Conservation (phyloP, 2,329 filamentous ascomycete genomes). For the Aspergillus calidoustus region DNA sequence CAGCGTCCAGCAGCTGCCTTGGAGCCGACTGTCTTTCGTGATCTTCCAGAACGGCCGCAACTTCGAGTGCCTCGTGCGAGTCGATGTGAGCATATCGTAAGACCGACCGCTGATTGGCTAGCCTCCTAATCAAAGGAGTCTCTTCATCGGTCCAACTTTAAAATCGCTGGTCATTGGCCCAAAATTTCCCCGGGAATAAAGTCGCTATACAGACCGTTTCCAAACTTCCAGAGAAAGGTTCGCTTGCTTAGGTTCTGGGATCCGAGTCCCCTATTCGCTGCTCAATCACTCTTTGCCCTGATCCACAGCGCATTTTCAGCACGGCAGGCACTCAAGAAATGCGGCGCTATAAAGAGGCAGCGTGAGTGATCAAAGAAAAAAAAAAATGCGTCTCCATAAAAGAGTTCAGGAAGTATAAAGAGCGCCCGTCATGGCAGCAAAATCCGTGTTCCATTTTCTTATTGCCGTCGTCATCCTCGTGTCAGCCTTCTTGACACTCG, state of each 20-base stretch:
- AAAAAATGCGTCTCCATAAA: constrained; percentile 7
- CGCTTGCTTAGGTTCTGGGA: constrained; percentile 3
- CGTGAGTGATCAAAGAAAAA: constrained; percentile 7
- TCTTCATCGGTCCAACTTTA: constrained; percentile 15
- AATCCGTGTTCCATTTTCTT: constrained; percentile 1
- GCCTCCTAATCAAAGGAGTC: constrained; percentile 5
- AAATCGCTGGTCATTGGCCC: constrained; percentile 10
- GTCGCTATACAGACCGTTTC: constrained; percentile 11
- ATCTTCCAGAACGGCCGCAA: constrained; percentile 4
- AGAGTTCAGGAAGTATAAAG: constrained; percentile 9
- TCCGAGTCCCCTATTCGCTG: constrained; percentile 9
- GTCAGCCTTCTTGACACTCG: constrained; percentile 6
- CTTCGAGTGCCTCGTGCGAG: constrained; percentile 2
- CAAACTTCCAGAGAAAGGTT: constrained; percentile 9
- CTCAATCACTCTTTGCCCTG: constrained; percentile 5
- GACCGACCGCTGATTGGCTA: constrained; percentile 14
- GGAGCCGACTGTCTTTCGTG: constrained; percentile 7
- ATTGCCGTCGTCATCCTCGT: constrained; percentile 5
- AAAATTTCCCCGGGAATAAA: constrained; percentile 4
- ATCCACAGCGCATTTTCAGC: constrained; percentile 8
- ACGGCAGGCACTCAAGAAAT: neutral
- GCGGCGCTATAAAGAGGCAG: constrained; percentile 9
- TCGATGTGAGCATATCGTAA: constrained; percentile 8
- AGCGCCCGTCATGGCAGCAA: constrained; percentile 9
- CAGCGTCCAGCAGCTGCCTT: constrained; percentile 2